Conservation (phyloP, 148 eudicot genomes). For the Camellia sinensis region DNA sequence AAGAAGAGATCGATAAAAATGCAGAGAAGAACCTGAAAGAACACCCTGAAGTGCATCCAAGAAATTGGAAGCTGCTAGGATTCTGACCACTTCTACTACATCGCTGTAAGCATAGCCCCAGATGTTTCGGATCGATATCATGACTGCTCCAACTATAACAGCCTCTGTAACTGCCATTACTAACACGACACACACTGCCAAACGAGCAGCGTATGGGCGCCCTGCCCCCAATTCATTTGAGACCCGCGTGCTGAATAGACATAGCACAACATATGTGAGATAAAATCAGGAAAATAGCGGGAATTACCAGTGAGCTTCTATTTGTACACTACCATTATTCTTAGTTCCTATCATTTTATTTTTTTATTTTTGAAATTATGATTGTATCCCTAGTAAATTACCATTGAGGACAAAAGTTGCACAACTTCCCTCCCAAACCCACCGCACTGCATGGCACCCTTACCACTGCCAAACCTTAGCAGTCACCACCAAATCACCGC, state of each 20-base stretch:
- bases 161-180: conserved; percentile 44
- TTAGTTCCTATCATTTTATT: too few relatives aligned
- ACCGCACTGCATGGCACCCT: too few relatives aligned
- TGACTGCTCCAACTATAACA: conserved; percentile 40
- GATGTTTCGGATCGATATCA: conserved; percentile 51
- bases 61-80: conserved; percentile 60
- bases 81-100: conserved; percentile 53
- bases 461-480: too few relatives aligned
- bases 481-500: too few relatives aligned
- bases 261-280: too few relatives aligned
- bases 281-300: too few relatives aligned
- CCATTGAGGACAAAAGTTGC: too few relatives aligned
- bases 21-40: conserved; percentile 49
- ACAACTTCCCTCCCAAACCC: too few relatives aligned
- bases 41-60: conserved; percentile 64
- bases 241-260: conserved; percentile 48
- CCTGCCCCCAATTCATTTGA: conserved; percentile 80
- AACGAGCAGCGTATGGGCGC: conserved; percentile 46
- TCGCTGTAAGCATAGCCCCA: conserved; percentile 74
- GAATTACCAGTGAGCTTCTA: too few relatives aligned
- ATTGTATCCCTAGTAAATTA: too few relatives aligned
- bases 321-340: too few relatives aligned
- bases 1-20: background rate
- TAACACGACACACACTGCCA: conserved; percentile 55
- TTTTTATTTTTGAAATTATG: too few relatives aligned